phyloP scores from a whole-genome alignment of 768 basidiomycete species.

The Trametes sanguinea region DNA sequence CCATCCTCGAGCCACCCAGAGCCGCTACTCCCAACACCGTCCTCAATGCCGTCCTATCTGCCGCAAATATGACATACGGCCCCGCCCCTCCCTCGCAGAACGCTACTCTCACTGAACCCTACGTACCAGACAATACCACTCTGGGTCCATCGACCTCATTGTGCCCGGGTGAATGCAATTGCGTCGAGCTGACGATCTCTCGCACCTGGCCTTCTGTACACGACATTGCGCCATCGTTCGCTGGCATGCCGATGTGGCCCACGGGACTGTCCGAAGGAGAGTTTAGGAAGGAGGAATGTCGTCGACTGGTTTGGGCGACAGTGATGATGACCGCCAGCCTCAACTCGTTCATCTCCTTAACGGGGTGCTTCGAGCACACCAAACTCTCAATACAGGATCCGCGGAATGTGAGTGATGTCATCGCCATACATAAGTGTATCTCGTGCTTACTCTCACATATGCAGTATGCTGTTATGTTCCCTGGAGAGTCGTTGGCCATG shows the following conservation, averaged over 20 bases:
- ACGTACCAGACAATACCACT: constrained; percentile 3
- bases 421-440: too few relatives aligned
- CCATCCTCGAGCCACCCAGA: not conserved
- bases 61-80: not conserved
- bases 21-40: not conserved
- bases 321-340: constrained; percentile 65
- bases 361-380: constrained; percentile 20
- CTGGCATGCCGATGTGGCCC: constrained; percentile 64
- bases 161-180: not conserved
- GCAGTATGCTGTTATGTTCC: constrained; percentile 70
- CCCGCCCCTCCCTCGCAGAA: not conserved
- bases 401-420: constrained; percentile 50
- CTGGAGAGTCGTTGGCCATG: constrained; percentile 57
- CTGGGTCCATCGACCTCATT: not conserved
- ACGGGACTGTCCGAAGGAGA: constrained; percentile 49
- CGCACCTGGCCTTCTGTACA: constrained; percentile 48
- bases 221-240: constrained; percentile 65
- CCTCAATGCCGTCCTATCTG: not conserved
- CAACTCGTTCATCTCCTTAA: constrained; percentile 56
- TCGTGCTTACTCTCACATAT: not conserved
- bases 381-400: constrained; percentile 52
- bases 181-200: constrained; percentile 48
- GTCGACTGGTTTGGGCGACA: constrained; percentile 73
- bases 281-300: constrained; percentile 68
- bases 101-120: not conserved